These are phyloP conservation scores for Suillus clintonianus DNA, from an alignment of 768 basidiomycete species.

Conservation along the genomic window DNA sequence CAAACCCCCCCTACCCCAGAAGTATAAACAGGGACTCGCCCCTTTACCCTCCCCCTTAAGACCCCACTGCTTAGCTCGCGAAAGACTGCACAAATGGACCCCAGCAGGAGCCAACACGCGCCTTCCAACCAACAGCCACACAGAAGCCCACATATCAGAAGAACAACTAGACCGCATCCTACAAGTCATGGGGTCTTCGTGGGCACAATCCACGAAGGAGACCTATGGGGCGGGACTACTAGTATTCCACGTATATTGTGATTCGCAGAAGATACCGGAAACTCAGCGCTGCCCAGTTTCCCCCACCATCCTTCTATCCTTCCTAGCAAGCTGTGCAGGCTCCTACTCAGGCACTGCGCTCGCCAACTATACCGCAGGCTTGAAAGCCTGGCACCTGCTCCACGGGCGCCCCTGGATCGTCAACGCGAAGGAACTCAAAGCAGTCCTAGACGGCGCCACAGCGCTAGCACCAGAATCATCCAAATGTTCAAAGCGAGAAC, in stretches of 20 bases:
- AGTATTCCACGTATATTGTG: constrained; percentile 18
- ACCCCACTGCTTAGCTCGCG: too few species aligned
- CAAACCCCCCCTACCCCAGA: too few species aligned
- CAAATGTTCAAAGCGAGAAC: constrained; percentile 17
- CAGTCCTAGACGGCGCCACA: constrained; percentile 7
- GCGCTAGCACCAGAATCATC: constrained; percentile 22
- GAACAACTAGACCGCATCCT: background rate
- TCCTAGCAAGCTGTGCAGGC: constrained; percentile 14
- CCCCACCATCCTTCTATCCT: constrained; percentile 5
- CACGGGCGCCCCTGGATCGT: constrained; percentile 17
- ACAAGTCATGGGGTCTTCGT: background rate
- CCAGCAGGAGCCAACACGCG: too few species aligned
- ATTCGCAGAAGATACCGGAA: constrained; percentile 17
- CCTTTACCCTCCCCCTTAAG: too few species aligned
- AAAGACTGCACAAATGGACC: too few species aligned
- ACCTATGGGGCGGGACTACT: constrained; percentile 20
- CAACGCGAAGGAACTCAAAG: constrained; percentile 11
- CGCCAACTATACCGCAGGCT: constrained; percentile 13
- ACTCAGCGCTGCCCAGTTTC: constrained; percentile 12
- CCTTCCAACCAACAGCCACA: too few species aligned
- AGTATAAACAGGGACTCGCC: too few species aligned
- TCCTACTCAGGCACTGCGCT: constrained; percentile 11
- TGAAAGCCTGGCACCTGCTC: constrained; percentile 27
- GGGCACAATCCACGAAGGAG: constrained; percentile 11
- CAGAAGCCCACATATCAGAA: too few species aligned